Percentiles rank a stretch among this genome's conserved stretches.
Evolutionary conservation across 140 eudicot genomes (phyloP).

Genomic region (Ambrosia hybrid): DNA sequence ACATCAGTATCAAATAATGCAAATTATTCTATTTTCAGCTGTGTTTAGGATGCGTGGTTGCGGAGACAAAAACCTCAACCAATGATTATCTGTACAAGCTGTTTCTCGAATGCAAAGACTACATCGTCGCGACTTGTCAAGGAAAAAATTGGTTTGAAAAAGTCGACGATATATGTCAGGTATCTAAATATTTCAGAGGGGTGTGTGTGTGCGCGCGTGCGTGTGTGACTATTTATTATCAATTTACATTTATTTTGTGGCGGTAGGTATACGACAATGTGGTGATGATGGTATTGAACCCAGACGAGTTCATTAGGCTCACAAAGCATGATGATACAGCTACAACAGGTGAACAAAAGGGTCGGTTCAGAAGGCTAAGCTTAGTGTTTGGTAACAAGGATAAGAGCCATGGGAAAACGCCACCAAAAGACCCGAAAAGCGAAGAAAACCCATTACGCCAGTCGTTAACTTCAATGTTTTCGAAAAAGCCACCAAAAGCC

Average conservation of each 20-base stretch:
- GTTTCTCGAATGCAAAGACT: slow-evolving; percentile 85
- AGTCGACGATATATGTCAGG: slow-evolving; percentile 96
- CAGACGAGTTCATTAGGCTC: slow-evolving; percentile 59
- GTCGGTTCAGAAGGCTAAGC: slow-evolving; percentile 70
- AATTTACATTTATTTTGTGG: background rate
- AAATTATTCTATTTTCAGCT: slow-evolving; percentile 48
- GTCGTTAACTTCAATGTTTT: slow-evolving; percentile 66
- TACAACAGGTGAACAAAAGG: slow-evolving; percentile 48
- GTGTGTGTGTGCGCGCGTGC: background rate
- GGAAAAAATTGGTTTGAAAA: slow-evolving; percentile 70
- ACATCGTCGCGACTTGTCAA: slow-evolving; percentile 74
- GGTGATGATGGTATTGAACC: slow-evolving; percentile 75
- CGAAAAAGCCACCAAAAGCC: slow-evolving; percentile 89
- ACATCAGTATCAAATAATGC: background rate
- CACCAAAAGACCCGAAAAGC: slow-evolving; percentile 50
- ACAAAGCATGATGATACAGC: slow-evolving; percentile 54
- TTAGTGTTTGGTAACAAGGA: slow-evolving; percentile 68
- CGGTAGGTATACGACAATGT: slow-evolving; percentile 83
- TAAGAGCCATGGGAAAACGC: slow-evolving; percentile 43
- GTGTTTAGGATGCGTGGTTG: slow-evolving; percentile 69
- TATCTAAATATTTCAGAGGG: slow-evolving; percentile 21
- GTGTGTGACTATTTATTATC: background rate
- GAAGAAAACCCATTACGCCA: slow-evolving; percentile 65
- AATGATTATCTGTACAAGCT: slow-evolving; percentile 58
- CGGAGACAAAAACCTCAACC: slow-evolving; percentile 59